phyloP scores from a whole-genome alignment of 1,139 yeast species.

The Saccharomyces hybrid region DNA sequence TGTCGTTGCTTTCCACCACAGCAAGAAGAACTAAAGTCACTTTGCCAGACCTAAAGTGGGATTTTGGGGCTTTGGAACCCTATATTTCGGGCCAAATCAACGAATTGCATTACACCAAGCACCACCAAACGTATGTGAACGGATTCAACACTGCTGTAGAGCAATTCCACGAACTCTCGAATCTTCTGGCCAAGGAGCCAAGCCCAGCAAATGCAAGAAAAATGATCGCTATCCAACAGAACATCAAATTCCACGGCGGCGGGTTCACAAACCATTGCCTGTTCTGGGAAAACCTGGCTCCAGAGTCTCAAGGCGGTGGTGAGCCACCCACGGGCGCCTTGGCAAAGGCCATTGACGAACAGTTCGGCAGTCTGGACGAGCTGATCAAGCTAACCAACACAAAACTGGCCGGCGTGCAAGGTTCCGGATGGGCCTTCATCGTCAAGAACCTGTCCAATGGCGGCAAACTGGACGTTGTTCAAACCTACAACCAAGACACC shows the following conservation, averaged over 20 bases:
- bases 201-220: slow-evolving; percentile 41
- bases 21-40: slow-evolving; percentile 54
- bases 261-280: slow-evolving; percentile 82
- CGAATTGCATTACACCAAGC: slow-evolving; percentile 85
- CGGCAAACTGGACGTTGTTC: slow-evolving; percentile 65
- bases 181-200: slow-evolving; percentile 56
- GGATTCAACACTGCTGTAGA: slow-evolving; percentile 81
- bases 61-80: slow-evolving; percentile 85
- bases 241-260: slow-evolving; percentile 91
- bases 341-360: slow-evolving; percentile 52
- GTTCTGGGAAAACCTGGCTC: slow-evolving; percentile 90
- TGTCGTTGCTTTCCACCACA: not conserved
- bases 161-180: slow-evolving; percentile 64
- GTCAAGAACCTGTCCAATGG: slow-evolving; percentile 83
- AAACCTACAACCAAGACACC: slow-evolving; percentile 87
- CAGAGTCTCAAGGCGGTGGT: slow-evolving; percentile 77
- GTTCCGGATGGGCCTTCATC: slow-evolving; percentile 96
- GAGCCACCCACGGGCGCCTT: slow-evolving; percentile 56
- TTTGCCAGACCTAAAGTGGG: slow-evolving; percentile 82
- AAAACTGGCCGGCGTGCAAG: slow-evolving; percentile 87
- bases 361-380: slow-evolving; percentile 73
- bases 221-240: slow-evolving; percentile 50
- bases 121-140: slow-evolving; percentile 89
- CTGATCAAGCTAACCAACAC: slow-evolving; percentile 62
- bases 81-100: slow-evolving; percentile 82